A percentile compares a stretch with the other conserved stretches of the same genome.
Conservation (phyloP, 345 rosid genomes). For the Gossypium rotundifolium region DNA sequence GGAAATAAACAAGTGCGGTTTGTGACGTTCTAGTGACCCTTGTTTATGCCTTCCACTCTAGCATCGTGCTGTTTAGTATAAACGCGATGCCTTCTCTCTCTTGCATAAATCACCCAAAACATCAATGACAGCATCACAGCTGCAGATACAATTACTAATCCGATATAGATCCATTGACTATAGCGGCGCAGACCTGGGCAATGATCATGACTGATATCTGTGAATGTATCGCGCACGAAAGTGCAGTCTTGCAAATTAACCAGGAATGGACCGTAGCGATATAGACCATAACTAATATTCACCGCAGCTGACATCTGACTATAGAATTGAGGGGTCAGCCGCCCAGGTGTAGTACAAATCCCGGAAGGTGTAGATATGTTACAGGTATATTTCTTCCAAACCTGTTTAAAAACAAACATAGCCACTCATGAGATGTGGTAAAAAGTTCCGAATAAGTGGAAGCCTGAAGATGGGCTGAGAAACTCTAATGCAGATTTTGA, state of each 20-base stretch:
- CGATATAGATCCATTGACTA: slow-evolving; percentile 69
- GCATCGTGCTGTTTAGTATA: slow-evolving; percentile 49
- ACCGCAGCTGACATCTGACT: slow-evolving; percentile 61
- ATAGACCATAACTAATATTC: slow-evolving; percentile 72
- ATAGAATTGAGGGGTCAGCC: slow-evolving; percentile 63
- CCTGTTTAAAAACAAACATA: slow-evolving; percentile 33
- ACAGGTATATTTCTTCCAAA: slow-evolving; percentile 59
- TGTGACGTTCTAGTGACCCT: slow-evolving; percentile 20
- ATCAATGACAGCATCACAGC: slow-evolving; percentile 87
- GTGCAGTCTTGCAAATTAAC: slow-evolving; percentile 64
- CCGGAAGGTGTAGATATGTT: slow-evolving; percentile 33
- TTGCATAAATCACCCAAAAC: slow-evolving; percentile 86
- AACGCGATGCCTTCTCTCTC: slow-evolving; percentile 80
- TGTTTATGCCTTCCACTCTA: slow-evolving; percentile 27
- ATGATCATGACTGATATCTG: slow-evolving; percentile 36
- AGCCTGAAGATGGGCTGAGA: neutral
- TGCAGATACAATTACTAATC: slow-evolving; percentile 64
- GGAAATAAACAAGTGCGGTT: neutral
- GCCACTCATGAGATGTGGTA: neutral
- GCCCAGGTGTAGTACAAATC: slow-evolving; percentile 62
- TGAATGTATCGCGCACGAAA: slow-evolving; percentile 72
- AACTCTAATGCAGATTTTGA: neutral
- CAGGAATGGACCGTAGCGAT: slow-evolving; percentile 78
- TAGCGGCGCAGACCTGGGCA: slow-evolving; percentile 63
- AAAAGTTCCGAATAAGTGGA: neutral